A percentile compares a stretch with the other conserved stretches of the same genome.
phyloP scores from a whole-genome alignment of 257 asterid species.

The Lithospermum erythrorhizon region DNA sequence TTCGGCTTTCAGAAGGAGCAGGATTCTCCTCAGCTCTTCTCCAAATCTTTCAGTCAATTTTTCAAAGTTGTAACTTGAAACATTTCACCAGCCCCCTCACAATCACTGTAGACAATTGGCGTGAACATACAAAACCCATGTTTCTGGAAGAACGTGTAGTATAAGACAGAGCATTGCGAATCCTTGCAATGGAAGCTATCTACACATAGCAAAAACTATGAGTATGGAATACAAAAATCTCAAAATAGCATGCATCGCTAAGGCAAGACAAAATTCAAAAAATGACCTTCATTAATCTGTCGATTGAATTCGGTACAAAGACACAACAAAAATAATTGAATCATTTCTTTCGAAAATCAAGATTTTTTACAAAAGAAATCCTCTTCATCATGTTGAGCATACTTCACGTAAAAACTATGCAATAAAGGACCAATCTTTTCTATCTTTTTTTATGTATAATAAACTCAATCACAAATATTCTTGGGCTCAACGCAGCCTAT shows the following conservation, averaged over 20 bases:
- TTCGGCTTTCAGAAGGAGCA: constrained; percentile 58
- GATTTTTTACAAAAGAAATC: too few relatives aligned
- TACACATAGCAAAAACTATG: constrained; percentile 11
- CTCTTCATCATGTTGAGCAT: too few relatives aligned
- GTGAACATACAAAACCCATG: constrained; percentile 84
- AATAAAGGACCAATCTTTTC: too few relatives aligned
- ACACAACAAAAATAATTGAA: too few relatives aligned
- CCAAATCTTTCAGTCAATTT: constrained; percentile 58
- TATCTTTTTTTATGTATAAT: too few relatives aligned
- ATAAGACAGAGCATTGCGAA: constrained; percentile 75
- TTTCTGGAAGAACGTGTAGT: constrained; percentile 86
- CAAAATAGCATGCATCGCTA: constrained; percentile 17
- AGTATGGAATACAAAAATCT: neutral
- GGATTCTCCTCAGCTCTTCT: constrained; percentile 72
- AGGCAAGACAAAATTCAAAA: too few relatives aligned
- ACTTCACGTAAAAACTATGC: too few relatives aligned
- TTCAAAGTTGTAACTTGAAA: constrained; percentile 82
- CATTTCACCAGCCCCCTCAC: constrained; percentile 99
- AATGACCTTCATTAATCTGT: too few relatives aligned
- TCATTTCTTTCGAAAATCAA: too few relatives aligned
- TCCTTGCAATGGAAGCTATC: constrained; percentile 89
- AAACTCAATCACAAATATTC: too few relatives aligned
- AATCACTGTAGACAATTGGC: constrained; percentile 92
- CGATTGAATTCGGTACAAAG: too few relatives aligned
- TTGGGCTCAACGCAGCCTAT: too few relatives aligned